Evolutionary conservation across 352 stramenopile genomes (phyloP), one percentile per base, ranked within the genome.

Genomic region (Phytophthora idaei): DNA sequence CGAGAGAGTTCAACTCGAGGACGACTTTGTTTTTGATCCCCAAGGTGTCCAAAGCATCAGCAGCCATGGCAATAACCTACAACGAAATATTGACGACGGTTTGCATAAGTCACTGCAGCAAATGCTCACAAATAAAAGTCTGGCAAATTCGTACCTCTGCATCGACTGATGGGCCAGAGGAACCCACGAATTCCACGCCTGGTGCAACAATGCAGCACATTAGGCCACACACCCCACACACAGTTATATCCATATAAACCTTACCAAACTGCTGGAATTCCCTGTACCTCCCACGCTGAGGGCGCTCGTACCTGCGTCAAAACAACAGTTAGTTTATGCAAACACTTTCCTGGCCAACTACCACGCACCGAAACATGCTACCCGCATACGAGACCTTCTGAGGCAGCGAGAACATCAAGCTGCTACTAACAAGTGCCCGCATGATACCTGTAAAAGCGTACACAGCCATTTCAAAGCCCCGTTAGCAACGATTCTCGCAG

Each of bases 211-310:
- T 9, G 17, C 21, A 50, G 15, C 28, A 53, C 52, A 66, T 67
- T 39, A 53, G 41, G 47, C 39, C 15, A 44, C 12, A 0, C 10
- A 28, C n/a, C 28, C 41, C 29, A 12, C 28, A 5, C n/a, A 39
- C 12, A 31, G 25, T 8, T 7, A 69, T 28, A 17, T 10, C 2
- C 15, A 61, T 12, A 17, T 1, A 34, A 15, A 54, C 31, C 72
- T 37, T 57, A 92, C 84, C 89, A 71, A 96, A 96, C 48, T 96
- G 89, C 66, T 95, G 86, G 55, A 96, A 96, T 56, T 96, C 89
- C 12, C 89, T 80, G 57, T 95, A 96, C 6, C 89, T 87, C 4
- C 89, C 89, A 14, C 87, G 83, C 57, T 96, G 89, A 34, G 89
- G 89, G 51, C 89, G 87, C 59, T 96, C 89, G 62, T 96, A 96